Evolutionary conservation across 495 filamentous ascomycete genomes (phyloP).

Genomic region (Cenococcum geophilum): DNA sequence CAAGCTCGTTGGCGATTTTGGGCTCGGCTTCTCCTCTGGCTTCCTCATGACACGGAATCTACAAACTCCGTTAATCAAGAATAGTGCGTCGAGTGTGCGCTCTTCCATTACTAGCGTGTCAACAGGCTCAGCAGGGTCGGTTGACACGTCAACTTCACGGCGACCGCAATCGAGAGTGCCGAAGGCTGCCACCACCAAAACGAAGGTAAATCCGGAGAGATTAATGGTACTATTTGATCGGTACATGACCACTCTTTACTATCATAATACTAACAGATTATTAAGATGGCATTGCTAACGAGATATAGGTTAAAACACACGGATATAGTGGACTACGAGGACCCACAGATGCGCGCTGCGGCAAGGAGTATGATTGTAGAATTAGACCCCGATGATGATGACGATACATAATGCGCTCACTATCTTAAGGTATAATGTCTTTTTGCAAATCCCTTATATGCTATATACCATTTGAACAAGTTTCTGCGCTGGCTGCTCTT

Average conservation of each 20-base stretch:
- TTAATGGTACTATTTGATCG: conserved; percentile 5
- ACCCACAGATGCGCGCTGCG: conserved; percentile 6
- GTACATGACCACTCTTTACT: background rate
- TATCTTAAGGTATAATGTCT: too few species aligned
- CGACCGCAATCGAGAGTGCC: background rate
- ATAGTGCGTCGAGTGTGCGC: background rate
- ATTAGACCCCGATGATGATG: background rate
- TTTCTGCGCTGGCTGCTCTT: too few species aligned
- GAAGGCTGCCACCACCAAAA: background rate
- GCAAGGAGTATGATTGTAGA: conserved; percentile 2
- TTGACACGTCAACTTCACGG: background rate
- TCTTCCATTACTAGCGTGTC: background rate
- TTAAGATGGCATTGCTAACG: too few species aligned
- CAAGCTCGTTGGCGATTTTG: conserved; percentile 5
- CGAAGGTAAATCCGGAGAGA: background rate
- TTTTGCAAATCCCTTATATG: too few species aligned
- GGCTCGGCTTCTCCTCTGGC: conserved; percentile 3
- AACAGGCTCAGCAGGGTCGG: background rate
- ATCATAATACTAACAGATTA: too few species aligned
- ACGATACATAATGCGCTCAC: too few species aligned
- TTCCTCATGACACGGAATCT: conserved; percentile 13
- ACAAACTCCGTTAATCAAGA: background rate
- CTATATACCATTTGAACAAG: too few species aligned
- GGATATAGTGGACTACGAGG: background rate
- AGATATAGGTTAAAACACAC: background rate